Evolutionary conservation across 495 filamentous ascomycete species (phyloP), one percentile per base, ranked within the genome.

Genomic region (Lepraria neglecta): DNA sequence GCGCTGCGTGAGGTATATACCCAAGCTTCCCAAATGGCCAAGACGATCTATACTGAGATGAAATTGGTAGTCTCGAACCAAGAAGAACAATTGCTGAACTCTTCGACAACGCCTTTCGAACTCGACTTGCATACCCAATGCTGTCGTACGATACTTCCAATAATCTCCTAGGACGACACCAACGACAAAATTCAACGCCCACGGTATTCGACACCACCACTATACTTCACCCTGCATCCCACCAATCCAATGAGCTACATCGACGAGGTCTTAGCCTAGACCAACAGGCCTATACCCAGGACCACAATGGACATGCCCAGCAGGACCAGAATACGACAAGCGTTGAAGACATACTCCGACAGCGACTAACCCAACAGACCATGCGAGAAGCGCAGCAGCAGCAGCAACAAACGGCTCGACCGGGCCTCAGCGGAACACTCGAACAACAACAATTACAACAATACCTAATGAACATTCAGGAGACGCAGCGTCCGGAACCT

Each of bases 161-260:
- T 76, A 78, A 87, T 74, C 84, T 88, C 65, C 76, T 78, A 67
- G 86, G 85, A 74, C 83, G 84, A 69, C 90, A 95, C 75, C 84
- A 89, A 70, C 88, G 91, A 72, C 90, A 92, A 77, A 86, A 90
- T 69, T 96, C 91, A 68, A 94, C 89, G 68, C 90, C 91, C 60
- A 82, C 82, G 61, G 80, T 79, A 66, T 87, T 87, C 73, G 86
- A 82, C 62, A 73, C 71, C 62, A 73, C 71, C 56, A 73, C 79
- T 72, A 76, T 71, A 72, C 75, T 44, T 43, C 65, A 60, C 19
- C 58, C 72, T 71, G 62, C 73, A 74, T 69, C 58, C 60, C 56
- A 50, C 24, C 33, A 31, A 33, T 28, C 33, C 21, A 24, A 52
- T 52, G 58, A 52, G 46, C 46, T 33, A 40, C 60, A 59, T 45